Base-by-base conservation (phyloP, 768 basidiomycete genomes). In the Stropharia rugosoannulata region DNA sequence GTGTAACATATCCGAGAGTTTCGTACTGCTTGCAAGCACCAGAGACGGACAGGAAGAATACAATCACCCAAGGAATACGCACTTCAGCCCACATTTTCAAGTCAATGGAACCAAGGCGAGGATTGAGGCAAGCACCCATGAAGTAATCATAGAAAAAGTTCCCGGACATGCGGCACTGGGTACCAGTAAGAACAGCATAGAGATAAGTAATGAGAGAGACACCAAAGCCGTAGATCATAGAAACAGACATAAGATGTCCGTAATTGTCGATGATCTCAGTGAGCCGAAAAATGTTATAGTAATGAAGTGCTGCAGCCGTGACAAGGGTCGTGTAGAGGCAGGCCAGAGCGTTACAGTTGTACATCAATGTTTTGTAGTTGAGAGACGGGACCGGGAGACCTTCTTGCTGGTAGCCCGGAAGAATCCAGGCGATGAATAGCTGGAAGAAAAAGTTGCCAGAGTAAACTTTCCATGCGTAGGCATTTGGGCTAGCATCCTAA, bases 21-120 rank as follows among this genome's bases (percentile, higher is more conserved):
- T 98, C 94, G 68, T 97, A 96, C 68, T 99, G 97, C 74, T 97
- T 98, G 75, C 91, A 91, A 19, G 87, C 90, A 46, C 94, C 96
- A 22, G 90, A 95, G 36, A 98, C 84, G 4, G 95, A 83, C 61
- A 98, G 79, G 73, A 94, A 89, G 78, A 98, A 98, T 15, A 97
- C 87, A 51, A 97, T 85, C 39, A 95, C 88, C 97, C 97, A 99
- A 4, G 95, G 94, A 62, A 99, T 90, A 48, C 97, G 86, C 56
- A 98, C 93, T 66, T 97, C 95, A 4, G 92, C 92, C 87, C 93
- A 99, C 95, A 98, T 98, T 74, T 99, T 99, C 66, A 99, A 75
- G 72, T 98, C 96, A 59, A 99, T 82, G 16, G 81, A 78, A 6
- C 94, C 94, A 58, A 99, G 80, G 56, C 96, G 86, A 6, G 97